A percentile compares a stretch with the other conserved stretches of the same genome.
Conservation (phyloP, 352 stramenopile species). For the Globisporangium middletonii region DNA sequence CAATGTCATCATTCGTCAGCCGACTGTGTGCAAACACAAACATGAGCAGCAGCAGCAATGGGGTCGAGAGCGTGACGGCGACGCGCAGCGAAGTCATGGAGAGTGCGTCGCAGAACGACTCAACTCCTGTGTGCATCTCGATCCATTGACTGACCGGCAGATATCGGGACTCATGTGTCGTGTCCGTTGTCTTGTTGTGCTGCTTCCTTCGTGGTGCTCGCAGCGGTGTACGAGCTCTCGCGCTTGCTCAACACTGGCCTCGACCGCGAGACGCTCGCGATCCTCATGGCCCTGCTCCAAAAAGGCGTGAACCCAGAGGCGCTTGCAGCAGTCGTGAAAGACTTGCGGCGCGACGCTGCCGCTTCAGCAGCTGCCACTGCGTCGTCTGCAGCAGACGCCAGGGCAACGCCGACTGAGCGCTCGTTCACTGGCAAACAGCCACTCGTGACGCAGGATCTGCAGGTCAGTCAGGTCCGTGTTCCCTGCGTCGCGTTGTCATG, state of each 20-base stretch:
- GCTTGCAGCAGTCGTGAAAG: constrained; percentile 85
- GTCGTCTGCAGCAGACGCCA: background rate
- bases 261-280: constrained; percentile 83
- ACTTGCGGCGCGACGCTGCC: constrained; percentile 73
- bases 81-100: constrained; percentile 52
- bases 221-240: constrained; percentile 88
- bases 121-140: too few species aligned
- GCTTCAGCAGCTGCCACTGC: background rate
- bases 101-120: constrained; percentile 23
- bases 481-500: background rate
- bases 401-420: constrained; percentile 8
- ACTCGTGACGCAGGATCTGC: constrained; percentile 36
- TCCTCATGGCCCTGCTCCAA: constrained; percentile 85
- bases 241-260: constrained; percentile 88
- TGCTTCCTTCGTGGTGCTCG: background rate
- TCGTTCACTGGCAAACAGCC: constrained; percentile 50
- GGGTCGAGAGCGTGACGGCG: constrained; percentile 22
- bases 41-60: constrained; percentile 5
- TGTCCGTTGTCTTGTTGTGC: background rate
- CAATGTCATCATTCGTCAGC: too few species aligned
- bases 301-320: constrained; percentile 89
- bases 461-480: constrained; percentile 67
- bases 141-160: too few species aligned
- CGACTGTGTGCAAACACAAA: too few species aligned
- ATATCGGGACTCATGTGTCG: background rate